These are phyloP conservation scores for Phytophthora boehmeriae DNA, from an alignment of 352 stramenopile species.

Conservation along the genomic window DNA sequence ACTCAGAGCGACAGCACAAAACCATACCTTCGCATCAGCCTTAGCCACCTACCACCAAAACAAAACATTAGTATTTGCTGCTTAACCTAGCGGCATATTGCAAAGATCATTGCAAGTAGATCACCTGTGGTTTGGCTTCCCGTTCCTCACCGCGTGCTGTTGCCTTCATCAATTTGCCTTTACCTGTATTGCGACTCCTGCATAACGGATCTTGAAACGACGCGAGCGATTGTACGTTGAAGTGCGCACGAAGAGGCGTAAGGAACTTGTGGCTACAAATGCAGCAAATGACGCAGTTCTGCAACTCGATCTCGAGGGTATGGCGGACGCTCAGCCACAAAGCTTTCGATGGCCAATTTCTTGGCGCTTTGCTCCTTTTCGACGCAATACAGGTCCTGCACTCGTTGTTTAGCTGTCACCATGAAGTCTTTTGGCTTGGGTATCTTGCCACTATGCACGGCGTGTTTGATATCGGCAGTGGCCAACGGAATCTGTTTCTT, in stretches of 20 bases:
- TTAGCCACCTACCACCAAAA: not conserved
- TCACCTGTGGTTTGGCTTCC: slow-evolving; percentile 26
- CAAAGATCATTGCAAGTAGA: not conserved
- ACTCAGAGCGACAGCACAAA: not conserved
- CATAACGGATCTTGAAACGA: slow-evolving; percentile 25
- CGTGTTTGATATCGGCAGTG: slow-evolving; percentile 56
- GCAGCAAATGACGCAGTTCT: slow-evolving; percentile 17
- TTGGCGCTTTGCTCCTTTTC: slow-evolving; percentile 40
- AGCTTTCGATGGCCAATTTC: slow-evolving; percentile 41
- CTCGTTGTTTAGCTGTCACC: slow-evolving; percentile 37
- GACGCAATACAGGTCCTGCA: slow-evolving; percentile 46
- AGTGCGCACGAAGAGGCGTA: no score
- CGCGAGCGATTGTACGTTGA: slow-evolving; percentile 19
- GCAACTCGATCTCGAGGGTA: slow-evolving; percentile 36
- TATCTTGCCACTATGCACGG: slow-evolving; percentile 49
- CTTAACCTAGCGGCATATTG: not conserved
- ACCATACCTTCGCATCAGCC: not conserved
- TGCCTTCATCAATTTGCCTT: slow-evolving; percentile 32
- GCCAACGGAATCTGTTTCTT: slow-evolving; percentile 56
- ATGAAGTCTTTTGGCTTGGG: slow-evolving; percentile 70
- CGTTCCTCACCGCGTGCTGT: slow-evolving; percentile 27
- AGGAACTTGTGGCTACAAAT: slow-evolving; percentile 23
- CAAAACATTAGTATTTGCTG: not conserved
- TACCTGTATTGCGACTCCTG: not conserved
- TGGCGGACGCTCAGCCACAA: slow-evolving; percentile 28